phyloP scores from a whole-genome alignment of 495 filamentous ascomycete species.

The Tuber aestivum region DNA sequence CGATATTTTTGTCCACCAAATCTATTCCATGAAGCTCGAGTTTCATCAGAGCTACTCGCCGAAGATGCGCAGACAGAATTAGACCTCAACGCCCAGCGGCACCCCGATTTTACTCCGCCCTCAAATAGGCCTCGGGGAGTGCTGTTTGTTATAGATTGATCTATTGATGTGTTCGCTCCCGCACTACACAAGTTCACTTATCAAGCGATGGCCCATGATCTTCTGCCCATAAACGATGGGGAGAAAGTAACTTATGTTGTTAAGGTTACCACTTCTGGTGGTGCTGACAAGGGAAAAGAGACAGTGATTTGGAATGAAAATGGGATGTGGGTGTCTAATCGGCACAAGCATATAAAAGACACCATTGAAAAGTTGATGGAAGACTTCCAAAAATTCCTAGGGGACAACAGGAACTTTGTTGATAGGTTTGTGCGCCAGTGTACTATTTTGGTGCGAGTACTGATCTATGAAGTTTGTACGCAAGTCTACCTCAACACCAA shows the following conservation, averaged over 20 bases:
- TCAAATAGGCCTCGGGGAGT: conserved; percentile 75
- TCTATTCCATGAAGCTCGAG: conserved; percentile 74
- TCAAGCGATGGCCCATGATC: conserved; percentile 93
- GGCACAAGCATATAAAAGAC: conserved; percentile 96
- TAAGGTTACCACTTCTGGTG: conserved; percentile 57
- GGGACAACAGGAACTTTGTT: conserved; percentile 89
- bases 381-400: conserved; percentile 86
- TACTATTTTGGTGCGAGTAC: neutral
- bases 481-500: conserved; percentile 86
- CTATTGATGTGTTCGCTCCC: conserved; percentile 83
- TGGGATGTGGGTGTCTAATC: conserved; percentile 84
- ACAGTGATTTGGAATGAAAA: conserved; percentile 86
- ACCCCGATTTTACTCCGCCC: conserved; percentile 75
- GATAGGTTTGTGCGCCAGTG: conserved; percentile 50
- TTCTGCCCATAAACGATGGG: conserved; percentile 77
- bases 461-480: conserved; percentile 60
- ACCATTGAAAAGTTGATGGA: conserved; percentile 86
- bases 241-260: conserved; percentile 72
- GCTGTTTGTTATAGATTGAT: conserved; percentile 80
- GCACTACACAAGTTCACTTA: conserved; percentile 95
- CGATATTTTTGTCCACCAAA: conserved; percentile 76
- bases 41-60: conserved; percentile 79
- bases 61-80: conserved; percentile 84
- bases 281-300: conserved; percentile 79
- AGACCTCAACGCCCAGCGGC: conserved; percentile 73